Evolutionary conservation across 2,329 filamentous ascomycete genomes (phyloP), one percentile per base, ranked within the genome.

Genomic region (Aspergillus sergii): DNA sequence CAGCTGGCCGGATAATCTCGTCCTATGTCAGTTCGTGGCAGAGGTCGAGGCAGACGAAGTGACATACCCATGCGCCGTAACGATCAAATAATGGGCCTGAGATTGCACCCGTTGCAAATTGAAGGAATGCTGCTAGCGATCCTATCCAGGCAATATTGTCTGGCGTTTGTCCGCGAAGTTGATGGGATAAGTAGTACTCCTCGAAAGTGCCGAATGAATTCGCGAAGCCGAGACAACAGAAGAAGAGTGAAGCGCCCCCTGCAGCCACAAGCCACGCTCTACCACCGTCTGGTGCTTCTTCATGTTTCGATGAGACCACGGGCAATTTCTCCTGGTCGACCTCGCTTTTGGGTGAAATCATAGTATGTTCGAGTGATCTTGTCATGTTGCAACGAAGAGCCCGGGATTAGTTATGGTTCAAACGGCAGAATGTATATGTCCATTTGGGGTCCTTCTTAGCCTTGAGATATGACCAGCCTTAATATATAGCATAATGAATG

Each of bases 191-290:
- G 65, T 84, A 84, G 70, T 84, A 84, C 30, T 75, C 75, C 57
- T 84, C 79, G 61, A 82, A 83, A 6, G 82, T 75, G 19, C 83
- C 82, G 50, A 81, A 83, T 0, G 79, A 80, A 68, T 83, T 83
- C 57, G 75, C 64, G 62, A 79, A 80, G 16, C 81, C 81, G 0
- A 83, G 68, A 14, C 69, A 73, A 4, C 71, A 76, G 68, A 83
- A 82, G 60, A 81, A 76, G 28, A 71, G 64, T 19, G 59, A 65
- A 28, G 68, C 60, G 21, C 64, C 65, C 16, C 71, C 73, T 10
- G 64, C 64, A n/a, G 68, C 69, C 14, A 72, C 70, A 1, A 74
- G 65, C 71, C 73, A 75, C n/a, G 72, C 72, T 53, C 58, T n/a
- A 4, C 68, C 72, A 7, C 71, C 71, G 61, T 65, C 72, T 55